Conservation (phyloP, 805 yeast species). For the Novakomyces olei region DNA sequence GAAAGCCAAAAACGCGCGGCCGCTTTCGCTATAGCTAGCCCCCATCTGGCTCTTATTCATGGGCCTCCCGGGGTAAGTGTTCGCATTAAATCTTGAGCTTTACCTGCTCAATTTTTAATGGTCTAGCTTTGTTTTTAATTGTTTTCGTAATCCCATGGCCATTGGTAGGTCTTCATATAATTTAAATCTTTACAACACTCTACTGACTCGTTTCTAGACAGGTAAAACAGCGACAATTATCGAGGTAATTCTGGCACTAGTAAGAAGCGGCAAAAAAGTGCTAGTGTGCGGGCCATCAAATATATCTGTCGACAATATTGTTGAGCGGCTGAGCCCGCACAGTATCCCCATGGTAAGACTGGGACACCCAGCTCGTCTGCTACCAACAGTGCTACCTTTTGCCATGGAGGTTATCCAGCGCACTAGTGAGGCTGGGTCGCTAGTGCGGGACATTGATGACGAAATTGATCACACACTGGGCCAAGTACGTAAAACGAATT, state of each 20-base stretch:
- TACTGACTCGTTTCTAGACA: slow-evolving; percentile 16
- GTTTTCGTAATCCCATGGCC: no score
- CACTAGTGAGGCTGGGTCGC: slow-evolving; percentile 32
- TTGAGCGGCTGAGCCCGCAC: slow-evolving; percentile 36
- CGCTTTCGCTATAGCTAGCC: slow-evolving; percentile 31
- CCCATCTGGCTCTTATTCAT: slow-evolving; percentile 34
- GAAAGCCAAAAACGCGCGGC: slow-evolving; percentile 57
- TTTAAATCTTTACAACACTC: not conserved
- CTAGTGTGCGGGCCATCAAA: slow-evolving; percentile 89
- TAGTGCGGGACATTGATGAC: slow-evolving; percentile 41
- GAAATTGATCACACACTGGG: slow-evolving; percentile 43
- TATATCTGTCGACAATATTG: slow-evolving; percentile 71
- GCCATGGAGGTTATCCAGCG: slow-evolving; percentile 55
- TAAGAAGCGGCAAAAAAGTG: slow-evolving; percentile 32
- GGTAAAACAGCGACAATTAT: slow-evolving; percentile 71
- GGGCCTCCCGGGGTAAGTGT: slow-evolving; percentile 45
- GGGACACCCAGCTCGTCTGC: slow-evolving; percentile 82
- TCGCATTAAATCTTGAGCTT: not conserved
- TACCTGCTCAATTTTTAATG: no score
- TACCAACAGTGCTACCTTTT: slow-evolving; percentile 38
- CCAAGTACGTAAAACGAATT: slow-evolving; percentile 37
- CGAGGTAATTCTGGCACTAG: slow-evolving; percentile 56
- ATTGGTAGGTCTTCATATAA: no score
- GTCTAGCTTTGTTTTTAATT: not conserved
- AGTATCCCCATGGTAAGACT: slow-evolving; percentile 34